A percentile compares a stretch with the other conserved stretches of the same genome.
These are phyloP conservation scores for Centella asiatica DNA, from an alignment of 129 eudicot genomes.

Conservation along the genomic window DNA sequence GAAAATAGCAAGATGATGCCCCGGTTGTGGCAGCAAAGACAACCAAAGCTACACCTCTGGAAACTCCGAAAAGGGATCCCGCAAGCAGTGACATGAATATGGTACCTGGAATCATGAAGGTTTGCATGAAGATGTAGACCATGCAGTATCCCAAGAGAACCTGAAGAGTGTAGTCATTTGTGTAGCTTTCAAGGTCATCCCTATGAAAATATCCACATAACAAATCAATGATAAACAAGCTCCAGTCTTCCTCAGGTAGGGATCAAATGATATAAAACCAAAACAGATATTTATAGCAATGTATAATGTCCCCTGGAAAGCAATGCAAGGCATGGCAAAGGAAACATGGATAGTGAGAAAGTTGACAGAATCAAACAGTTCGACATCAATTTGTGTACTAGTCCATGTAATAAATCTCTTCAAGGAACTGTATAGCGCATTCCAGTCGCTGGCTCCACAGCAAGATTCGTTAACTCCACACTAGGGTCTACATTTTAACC, in stretches of 20 bases:
- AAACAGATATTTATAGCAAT: neutral
- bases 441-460: too few species aligned
- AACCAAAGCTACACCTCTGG: conserved; percentile 72
- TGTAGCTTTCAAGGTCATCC: conserved; percentile 77
- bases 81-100: conserved; percentile 91
- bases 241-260: neutral
- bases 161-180: conserved; percentile 91
- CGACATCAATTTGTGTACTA: neutral
- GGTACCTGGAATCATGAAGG: conserved; percentile 98
- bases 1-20: conserved; percentile 88
- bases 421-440: too few species aligned
- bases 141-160: conserved; percentile 78
- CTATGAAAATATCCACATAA: conserved; percentile 21
- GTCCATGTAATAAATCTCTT: neutral
- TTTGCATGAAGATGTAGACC: conserved; percentile 93
- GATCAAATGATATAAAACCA: neutral
- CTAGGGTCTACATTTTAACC: too few species aligned
- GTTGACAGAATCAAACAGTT: neutral
- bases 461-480: too few species aligned
- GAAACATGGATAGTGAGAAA: neutral
- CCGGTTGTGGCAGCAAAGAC: conserved; percentile 89
- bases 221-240: neutral
- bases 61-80: conserved; percentile 81
- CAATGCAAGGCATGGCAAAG: neutral
- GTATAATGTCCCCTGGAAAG: neutral